Base-by-base conservation (phyloP, 108 stramenopile genomes). In the Phaeodactylum tricornutum region DNA sequence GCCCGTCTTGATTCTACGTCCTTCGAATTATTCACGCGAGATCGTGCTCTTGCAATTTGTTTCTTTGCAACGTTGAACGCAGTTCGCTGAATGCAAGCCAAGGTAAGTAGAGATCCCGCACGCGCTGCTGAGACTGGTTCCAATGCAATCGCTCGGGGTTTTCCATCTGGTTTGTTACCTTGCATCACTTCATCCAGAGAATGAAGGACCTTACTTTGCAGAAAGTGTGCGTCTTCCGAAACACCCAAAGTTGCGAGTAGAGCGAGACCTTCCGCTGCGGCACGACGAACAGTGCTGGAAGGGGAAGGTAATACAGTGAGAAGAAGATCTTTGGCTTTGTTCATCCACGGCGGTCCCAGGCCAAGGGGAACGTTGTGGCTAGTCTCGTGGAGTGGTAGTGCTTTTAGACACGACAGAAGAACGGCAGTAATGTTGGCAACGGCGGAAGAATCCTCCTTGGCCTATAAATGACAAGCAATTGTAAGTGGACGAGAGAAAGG, bases 261-360 rank as follows among this genome's bases (percentile, higher is more conserved):
- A 7, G 75, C 77, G 32, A 90, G 69, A 33, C 84, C 79, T 55
- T 90, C 84, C 1, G 88, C 79, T 9, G 88, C 81, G 26, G 76
- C 84, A 16, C 88, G 79, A 29, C 84, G 61, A 12, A 85, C 69
- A 14, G 51, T 48, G 42, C 57, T 65, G 16, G 71, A 68, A 32
- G 61, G 58, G 11, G 77, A 81, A 4, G 81, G 72, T 12, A 90
- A 59, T 14, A 90, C 41, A n/a, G 64, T 63, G 1, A 90, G 51
- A 12, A 90, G 61, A 21, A 90, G 44, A 37, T 72, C 55, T 21
- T 79, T 83, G 4, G 81, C 84, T 44, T 72, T 74, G 34, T 73
- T 80, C 88, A 86, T 91, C 88, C 88, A 91, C 0, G 64, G 79
- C 6, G 88, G 84, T 1, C 86, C 81, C n/a, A 77, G 53, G n/a